Conservation (phyloP, 148 eudicot species). For the Limonium bicolor region DNA sequence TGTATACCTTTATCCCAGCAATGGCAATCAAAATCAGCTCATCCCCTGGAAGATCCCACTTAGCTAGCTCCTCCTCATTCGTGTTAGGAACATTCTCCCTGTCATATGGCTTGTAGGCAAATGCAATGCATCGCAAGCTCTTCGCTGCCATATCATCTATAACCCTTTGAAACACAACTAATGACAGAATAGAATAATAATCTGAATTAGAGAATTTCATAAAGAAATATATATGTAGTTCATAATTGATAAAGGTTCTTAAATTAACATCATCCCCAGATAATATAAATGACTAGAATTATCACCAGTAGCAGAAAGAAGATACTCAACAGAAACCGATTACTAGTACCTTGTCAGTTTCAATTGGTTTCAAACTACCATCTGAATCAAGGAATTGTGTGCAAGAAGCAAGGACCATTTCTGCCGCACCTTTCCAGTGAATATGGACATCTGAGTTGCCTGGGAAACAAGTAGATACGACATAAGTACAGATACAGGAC, state of each 20-base stretch:
- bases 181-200: constrained; percentile 16
- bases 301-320: too few species aligned
- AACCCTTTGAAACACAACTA: constrained; percentile 26
- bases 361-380: constrained; percentile 28
- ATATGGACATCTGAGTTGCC: constrained; percentile 41
- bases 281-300: too few species aligned
- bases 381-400: constrained; percentile 44
- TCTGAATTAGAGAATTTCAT: neutral
- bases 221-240: neutral
- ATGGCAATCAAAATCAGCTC: constrained; percentile 67
- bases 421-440: constrained; percentile 99
- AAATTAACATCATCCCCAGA: too few species aligned
- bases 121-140: constrained; percentile 91
- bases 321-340: too few species aligned
- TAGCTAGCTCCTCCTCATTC: constrained; percentile 44
- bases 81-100: constrained; percentile 37
- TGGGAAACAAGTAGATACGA: constrained; percentile 17
- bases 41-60: constrained; percentile 67
- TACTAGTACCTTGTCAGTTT: constrained; percentile 36
- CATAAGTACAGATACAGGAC: neutral
- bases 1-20: constrained; percentile 79
- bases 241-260: neutral
- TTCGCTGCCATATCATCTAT: constrained; percentile 72
- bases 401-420: constrained; percentile 69
- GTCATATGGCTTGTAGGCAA: constrained; percentile 49